Percentiles rank a stretch among this genome's conserved stretches.
These are phyloP conservation scores for Astraeus odoratus DNA, from an alignment of 768 basidiomycete species.

Conservation along the genomic window DNA sequence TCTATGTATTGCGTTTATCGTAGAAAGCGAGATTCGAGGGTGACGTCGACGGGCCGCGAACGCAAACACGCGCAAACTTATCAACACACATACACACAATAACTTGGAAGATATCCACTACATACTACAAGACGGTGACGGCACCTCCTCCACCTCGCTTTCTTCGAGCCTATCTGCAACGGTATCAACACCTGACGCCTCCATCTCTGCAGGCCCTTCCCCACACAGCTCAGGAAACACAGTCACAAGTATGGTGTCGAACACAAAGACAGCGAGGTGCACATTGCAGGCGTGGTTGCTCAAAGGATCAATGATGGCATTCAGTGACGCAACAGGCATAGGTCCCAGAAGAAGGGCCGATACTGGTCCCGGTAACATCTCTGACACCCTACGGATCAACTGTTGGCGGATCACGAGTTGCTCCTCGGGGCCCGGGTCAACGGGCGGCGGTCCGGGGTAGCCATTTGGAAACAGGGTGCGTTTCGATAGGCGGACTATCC, in stretches of 20 bases:
- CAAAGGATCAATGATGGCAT: conserved; percentile 53
- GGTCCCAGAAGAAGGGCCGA: conserved; percentile 51
- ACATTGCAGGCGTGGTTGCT: conserved; percentile 64
- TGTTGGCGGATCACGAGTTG: conserved; percentile 47
- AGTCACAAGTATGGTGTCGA: conserved; percentile 64
- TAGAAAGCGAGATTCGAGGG: too few relatives aligned
- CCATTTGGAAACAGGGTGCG: conserved; percentile 83
- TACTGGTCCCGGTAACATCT: conserved; percentile 31
- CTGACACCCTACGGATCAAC: conserved; percentile 33
- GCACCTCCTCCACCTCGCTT: neutral
- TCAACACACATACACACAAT: neutral
- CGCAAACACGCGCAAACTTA: neutral
- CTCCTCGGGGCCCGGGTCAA: conserved; percentile 74
- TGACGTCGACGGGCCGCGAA: neutral
- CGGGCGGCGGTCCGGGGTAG: conserved; percentile 67
- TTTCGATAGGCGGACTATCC: conserved; percentile 49
- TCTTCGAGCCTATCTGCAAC: conserved; percentile 2
- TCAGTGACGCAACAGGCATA: conserved; percentile 41
- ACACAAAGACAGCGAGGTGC: conserved; percentile 65
- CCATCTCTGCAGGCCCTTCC: neutral
- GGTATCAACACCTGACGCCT: neutral
- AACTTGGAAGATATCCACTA: neutral
- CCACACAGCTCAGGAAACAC: conserved; percentile 76
- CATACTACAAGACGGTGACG: neutral
- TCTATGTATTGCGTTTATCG: too few relatives aligned